phyloP scores from a whole-genome alignment of 2,329 filamentous ascomycete genomes.

The Cercospora sojina region DNA sequence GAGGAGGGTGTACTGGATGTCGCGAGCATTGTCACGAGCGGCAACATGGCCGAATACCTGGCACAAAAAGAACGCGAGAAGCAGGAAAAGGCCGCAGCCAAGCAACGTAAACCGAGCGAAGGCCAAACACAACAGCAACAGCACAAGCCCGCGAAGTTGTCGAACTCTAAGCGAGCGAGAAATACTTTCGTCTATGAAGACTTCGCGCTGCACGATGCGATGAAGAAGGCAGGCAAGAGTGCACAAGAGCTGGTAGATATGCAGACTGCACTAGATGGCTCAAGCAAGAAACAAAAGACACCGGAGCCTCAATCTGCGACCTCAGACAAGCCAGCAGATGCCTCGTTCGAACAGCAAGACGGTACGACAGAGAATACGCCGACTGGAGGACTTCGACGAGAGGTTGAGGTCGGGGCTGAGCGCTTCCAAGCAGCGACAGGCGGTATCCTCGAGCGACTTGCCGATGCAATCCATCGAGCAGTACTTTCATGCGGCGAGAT shows the following conservation, averaged over 20 bases:
- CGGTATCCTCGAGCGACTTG: constrained; percentile 77
- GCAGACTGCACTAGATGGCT: constrained; percentile 52
- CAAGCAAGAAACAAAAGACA: constrained; percentile 43
- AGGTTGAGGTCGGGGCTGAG: constrained; percentile 76
- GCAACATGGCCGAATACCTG: constrained; percentile 72
- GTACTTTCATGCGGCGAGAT: constrained; percentile 81
- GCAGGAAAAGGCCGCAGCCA: constrained; percentile 60
- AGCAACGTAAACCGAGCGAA: constrained; percentile 52
- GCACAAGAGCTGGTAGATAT: constrained; percentile 51
- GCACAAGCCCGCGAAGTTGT: constrained; percentile 60
- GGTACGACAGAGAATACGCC: constrained; percentile 28
- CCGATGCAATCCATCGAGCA: constrained; percentile 77
- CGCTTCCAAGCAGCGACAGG: constrained; percentile 65
- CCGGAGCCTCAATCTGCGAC: constrained; percentile 37
- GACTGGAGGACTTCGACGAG: constrained; percentile 47
- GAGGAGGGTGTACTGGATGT: constrained; percentile 78
- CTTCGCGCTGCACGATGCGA: constrained; percentile 54
- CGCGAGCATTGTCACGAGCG: constrained; percentile 78
- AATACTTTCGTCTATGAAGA: constrained; percentile 76
- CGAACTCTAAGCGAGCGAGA: constrained; percentile 69
- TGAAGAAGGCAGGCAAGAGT: constrained; percentile 52
- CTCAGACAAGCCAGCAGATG: constrained; percentile 40
- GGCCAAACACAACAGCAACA: constrained; percentile 47
- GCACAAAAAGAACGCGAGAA: constrained; percentile 82
- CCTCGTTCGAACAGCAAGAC: constrained; percentile 24